Base-by-base conservation (phyloP, 768 basidiomycete species). In the Exsudoporus frostii region DNA sequence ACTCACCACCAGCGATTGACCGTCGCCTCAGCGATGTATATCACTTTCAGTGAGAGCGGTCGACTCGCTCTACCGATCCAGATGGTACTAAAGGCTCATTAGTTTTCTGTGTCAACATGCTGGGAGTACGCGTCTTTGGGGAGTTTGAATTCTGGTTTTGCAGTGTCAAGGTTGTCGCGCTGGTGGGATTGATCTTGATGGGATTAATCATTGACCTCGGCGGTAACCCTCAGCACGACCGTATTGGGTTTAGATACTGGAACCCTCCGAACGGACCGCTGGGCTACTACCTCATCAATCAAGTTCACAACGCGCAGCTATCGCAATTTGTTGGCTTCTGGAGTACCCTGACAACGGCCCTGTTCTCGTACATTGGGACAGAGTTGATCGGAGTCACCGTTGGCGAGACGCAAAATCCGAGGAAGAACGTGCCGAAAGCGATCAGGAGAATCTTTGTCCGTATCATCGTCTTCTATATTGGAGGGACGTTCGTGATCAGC, bases 121-220 rank as follows among this genome's bases (percentile, higher is more conserved):
- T 85, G 47, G 86, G 86, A 43, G 79, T 88, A 20, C 78, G 81
- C 1, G 76, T 85, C 61, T 83, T 79, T 53, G 82, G 81, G 17
- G 76, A 77, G 60, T 69, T 76, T 39, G 82, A 84, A 65, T 82
- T 85, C 64, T 79, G 73, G 66, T 81, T 82, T 61, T 78, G 67
- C 44, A 65, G 64, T 29, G 68, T 76, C 64, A 75, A 77, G 70
- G 76, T 81, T 50, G 60, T 77, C 48, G 69, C 82, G 36, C 62
- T 76, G 51, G 57, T 73, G 30, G 71, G 70, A 45, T 54, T 74
- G 25, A 72, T 73, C 37, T 69, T 83, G 57, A 69, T 78, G 55
- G 77, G 76, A 48, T 71, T 81, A 57, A 66, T 83, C 49, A 71
- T 83, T 52, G 77, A 79, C 57, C 68, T 79, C 13, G 83, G 83